A percentile compares a stretch with the other conserved stretches of the same genome.
Conservation (phyloP, 805 yeast genomes). For the Starmerella sirachaensis region DNA sequence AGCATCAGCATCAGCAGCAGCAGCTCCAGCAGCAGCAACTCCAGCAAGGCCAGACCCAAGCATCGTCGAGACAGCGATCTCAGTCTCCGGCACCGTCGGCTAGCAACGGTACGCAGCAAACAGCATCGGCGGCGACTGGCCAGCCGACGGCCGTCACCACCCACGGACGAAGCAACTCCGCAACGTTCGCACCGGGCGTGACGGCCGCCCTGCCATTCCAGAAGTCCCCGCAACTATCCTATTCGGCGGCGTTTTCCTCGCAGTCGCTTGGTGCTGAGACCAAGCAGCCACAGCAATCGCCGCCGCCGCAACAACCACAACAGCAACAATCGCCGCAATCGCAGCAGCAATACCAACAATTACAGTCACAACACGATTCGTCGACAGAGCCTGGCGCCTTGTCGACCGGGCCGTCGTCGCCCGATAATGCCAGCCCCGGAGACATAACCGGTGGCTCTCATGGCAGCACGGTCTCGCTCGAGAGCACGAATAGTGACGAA, state of each 20-base stretch:
- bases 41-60: not conserved
- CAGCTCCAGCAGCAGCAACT: not conserved
- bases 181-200: constrained; percentile 11
- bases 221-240: constrained; percentile 10
- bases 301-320: not conserved
- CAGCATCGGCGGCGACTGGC: not conserved
- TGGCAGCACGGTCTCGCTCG: constrained; percentile 4
- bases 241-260: too few relatives aligned
- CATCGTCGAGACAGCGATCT: not conserved
- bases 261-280: not conserved
- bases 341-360: too few relatives aligned
- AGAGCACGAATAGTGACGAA: constrained; percentile 14
- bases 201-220: constrained; percentile 6
- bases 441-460: too few relatives aligned
- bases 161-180: constrained; percentile 13
- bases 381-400: too few relatives aligned
- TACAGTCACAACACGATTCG: too few relatives aligned
- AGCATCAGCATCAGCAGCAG: not conserved
- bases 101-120: not conserved
- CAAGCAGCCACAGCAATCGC: not conserved
- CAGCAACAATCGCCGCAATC: not conserved
- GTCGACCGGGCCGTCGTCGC: too few relatives aligned
- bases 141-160: constrained; percentile 14
- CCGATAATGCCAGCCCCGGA: too few relatives aligned
- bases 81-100: not conserved